phyloP scores from a whole-genome alignment of 805 yeast species.

The Yarrowia sp. region DNA sequence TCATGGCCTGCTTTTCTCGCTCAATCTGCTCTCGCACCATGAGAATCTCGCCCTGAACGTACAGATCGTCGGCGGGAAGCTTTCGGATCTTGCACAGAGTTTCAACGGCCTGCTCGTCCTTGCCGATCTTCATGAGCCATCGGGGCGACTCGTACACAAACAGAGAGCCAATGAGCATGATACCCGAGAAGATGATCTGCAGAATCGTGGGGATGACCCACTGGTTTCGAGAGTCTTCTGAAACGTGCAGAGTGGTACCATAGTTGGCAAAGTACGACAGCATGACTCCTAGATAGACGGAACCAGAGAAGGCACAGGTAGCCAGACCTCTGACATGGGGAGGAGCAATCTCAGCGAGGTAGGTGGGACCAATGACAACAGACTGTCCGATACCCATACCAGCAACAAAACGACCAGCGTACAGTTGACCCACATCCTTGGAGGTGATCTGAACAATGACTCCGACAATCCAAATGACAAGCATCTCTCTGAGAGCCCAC shows the following conservation, averaged over 20 bases:
- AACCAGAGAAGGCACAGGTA: slow-evolving; percentile 62
- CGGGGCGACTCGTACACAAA: slow-evolving; percentile 60
- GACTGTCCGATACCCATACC: slow-evolving; percentile 67
- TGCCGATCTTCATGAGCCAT: slow-evolving; percentile 57
- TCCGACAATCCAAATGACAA: slow-evolving; percentile 56
- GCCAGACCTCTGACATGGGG: slow-evolving; percentile 60
- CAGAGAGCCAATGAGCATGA: slow-evolving; percentile 54
- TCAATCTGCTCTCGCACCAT: slow-evolving; percentile 59
- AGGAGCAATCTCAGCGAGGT: slow-evolving; percentile 62
- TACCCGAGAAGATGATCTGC: slow-evolving; percentile 55
- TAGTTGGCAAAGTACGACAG: slow-evolving; percentile 57
- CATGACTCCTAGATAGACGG: slow-evolving; percentile 63
- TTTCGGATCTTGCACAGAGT: slow-evolving; percentile 56
- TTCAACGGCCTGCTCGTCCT: slow-evolving; percentile 53
- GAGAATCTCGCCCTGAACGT: slow-evolving; percentile 58
- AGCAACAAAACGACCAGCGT: slow-evolving; percentile 62
- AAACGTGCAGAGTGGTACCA: slow-evolving; percentile 59
- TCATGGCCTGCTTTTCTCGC: slow-evolving; percentile 50
- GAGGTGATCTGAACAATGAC: slow-evolving; percentile 60
- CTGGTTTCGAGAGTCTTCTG: slow-evolving; percentile 52
- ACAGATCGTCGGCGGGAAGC: slow-evolving; percentile 57
- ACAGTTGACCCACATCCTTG: slow-evolving; percentile 57
- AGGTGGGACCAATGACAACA: slow-evolving; percentile 62
- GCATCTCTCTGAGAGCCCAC: slow-evolving; percentile 55
- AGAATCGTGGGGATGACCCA: slow-evolving; percentile 59